Conservation (phyloP, 1,284 basidiomycete species). For the Dichomitus squalens region DNA sequence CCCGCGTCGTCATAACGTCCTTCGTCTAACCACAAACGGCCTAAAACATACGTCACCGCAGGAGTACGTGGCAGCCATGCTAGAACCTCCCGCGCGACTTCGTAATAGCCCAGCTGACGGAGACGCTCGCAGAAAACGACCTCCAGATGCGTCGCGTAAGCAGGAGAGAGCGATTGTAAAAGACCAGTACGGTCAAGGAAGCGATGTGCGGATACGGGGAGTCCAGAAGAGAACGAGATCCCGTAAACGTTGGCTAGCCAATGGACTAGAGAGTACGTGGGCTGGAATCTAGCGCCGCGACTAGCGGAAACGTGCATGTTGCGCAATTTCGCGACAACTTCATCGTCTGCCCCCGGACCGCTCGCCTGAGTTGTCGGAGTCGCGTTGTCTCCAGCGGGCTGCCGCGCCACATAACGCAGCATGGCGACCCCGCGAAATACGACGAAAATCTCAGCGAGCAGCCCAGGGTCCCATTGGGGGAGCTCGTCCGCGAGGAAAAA, state of each 20-base stretch:
- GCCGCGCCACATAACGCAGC: conserved; percentile 59
- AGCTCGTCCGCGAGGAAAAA: conserved; percentile 70
- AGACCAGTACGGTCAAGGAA: conserved; percentile 69
- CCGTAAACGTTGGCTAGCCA: conserved; percentile 61
- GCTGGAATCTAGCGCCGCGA: conserved; percentile 44
- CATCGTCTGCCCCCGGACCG: conserved; percentile 51
- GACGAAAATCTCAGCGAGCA: conserved; percentile 74
- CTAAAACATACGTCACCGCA: conserved; percentile 75
- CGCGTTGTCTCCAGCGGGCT: conserved; percentile 53
- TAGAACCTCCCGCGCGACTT: conserved; percentile 64
- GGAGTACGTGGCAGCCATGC: conserved; percentile 78
- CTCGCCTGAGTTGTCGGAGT: conserved; percentile 33
- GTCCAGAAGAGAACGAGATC: conserved; percentile 33
- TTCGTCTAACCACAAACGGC: conserved; percentile 68
- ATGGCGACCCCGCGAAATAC: conserved; percentile 77
- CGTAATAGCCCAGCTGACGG: conserved; percentile 64
- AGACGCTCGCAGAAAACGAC: conserved; percentile 73
- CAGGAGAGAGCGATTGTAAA: conserved; percentile 65
- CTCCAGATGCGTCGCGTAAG: conserved; percentile 67
- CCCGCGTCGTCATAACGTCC: conserved; percentile 78
- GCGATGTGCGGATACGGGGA: conserved; percentile 63
- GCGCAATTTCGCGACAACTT: conserved; percentile 64
- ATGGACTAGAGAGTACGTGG: conserved; percentile 73
- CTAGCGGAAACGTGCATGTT: conserved; percentile 70
- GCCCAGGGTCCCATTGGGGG: conserved; percentile 59